A percentile compares a stretch with the other conserved stretches of the same genome.
These are phyloP conservation scores for Crepidotus variabilis DNA, from an alignment of 768 basidiomycete genomes.

Conservation along the genomic window DNA sequence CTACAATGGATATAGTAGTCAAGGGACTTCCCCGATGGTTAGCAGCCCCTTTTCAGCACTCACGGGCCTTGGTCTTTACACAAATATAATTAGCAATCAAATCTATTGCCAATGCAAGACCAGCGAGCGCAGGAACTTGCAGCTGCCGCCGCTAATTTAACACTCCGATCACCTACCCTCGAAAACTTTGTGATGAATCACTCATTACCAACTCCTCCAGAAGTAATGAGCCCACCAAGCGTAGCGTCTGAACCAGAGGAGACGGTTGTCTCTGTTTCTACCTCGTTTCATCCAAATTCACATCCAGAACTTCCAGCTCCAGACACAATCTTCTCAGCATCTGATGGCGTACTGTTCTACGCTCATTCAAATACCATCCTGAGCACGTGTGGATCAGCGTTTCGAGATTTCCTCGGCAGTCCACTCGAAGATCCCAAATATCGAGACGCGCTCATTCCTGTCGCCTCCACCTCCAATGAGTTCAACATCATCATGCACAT, in stretches of 20 bases:
- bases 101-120: neutral
- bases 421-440: conserved; percentile 10
- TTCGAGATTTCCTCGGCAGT: conserved; percentile 24
- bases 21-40: neutral
- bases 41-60: neutral
- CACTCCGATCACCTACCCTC: neutral
- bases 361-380: conserved; percentile 43
- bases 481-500: conserved; percentile 56
- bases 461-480: conserved; percentile 39
- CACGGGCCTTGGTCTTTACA: neutral
- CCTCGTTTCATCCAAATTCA: conserved; percentile 22
- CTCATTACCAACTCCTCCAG: neutral
- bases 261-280: conserved; percentile 20
- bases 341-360: conserved; percentile 65
- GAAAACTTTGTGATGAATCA: neutral
- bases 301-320: conserved; percentile 9
- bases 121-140: neutral
- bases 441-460: conserved; percentile 31
- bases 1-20: neutral
- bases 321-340: conserved; percentile 41
- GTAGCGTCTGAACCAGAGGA: neutral
- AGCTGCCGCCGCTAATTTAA: neutral
- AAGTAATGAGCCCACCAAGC: neutral
- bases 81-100: neutral
- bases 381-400: conserved; percentile 37